These are phyloP conservation scores for Elsinoe batatas DNA, from an alignment of 2,329 filamentous ascomycete species.

Conservation along the genomic window DNA sequence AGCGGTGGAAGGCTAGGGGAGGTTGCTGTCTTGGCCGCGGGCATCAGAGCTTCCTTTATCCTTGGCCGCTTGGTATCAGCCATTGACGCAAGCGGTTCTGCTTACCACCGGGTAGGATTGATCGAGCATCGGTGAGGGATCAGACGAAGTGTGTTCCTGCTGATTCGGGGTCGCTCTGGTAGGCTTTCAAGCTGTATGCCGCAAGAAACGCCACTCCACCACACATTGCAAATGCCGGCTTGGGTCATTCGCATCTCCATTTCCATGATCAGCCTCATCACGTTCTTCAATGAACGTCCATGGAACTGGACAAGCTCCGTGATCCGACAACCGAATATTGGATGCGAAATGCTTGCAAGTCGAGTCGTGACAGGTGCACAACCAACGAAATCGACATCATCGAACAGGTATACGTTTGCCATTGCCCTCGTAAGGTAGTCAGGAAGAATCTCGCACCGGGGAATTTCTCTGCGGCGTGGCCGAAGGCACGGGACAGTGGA, in stretches of 20 bases:
- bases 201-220: not conserved
- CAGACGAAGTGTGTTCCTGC: not conserved
- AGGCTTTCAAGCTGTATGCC: not conserved
- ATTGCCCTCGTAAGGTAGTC: not conserved
- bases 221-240: not conserved
- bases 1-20: not conserved
- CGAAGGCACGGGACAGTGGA: no score
- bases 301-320: not conserved
- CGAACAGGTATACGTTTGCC: not conserved
- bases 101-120: not conserved
- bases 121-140: conserved; percentile 5
- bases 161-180: not conserved
- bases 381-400: not conserved
- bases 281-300: no score
- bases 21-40: not conserved
- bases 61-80: conserved; percentile 1
- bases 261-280: no score
- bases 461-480: no score
- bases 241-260: no score
- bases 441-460: not conserved
- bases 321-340: not conserved
- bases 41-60: conserved; percentile 9
- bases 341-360: not conserved
- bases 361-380: not conserved
- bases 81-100: not conserved